Evolutionary conservation across 352 stramenopile species (phyloP).

Genomic region (Phytophthora tentaculata): DNA sequence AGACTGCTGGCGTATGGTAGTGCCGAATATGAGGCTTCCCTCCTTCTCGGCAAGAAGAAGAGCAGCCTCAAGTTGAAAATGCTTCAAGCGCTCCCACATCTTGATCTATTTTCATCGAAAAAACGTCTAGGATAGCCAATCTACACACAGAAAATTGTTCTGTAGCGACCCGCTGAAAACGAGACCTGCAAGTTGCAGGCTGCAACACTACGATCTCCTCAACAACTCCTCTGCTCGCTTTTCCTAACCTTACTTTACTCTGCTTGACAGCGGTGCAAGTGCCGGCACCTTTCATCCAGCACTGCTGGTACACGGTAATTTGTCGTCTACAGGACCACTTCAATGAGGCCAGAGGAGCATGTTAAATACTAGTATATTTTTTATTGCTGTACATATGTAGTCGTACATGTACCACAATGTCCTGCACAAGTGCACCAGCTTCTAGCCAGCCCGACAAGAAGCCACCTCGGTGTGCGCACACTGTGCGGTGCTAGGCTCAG

Average conservation of each 20-base stretch:
- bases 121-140: conserved; percentile 12
- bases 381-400: background rate
- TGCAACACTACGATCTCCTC: conserved; percentile 17
- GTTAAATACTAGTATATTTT: no score
- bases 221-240: conserved; percentile 4
- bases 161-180: background rate
- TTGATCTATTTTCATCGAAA: conserved; percentile 24
- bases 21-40: background rate
- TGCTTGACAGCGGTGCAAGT: conserved; percentile 2
- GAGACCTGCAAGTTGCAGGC: no score
- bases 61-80: no score
- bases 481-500: conserved; percentile 4
- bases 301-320: no score
- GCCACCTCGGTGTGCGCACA: background rate
- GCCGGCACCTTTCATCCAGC: background rate
- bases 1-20: background rate
- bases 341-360: background rate
- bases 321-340: background rate
- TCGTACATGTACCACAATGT: no score
- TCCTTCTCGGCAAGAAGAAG: no score
- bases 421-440: no score
- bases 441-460: background rate
- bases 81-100: conserved; percentile 19
- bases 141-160: background rate
- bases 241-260: background rate